Evolutionary conservation across 129 eudicot genomes (phyloP).

Genomic region (Apium graveolens): DNA sequence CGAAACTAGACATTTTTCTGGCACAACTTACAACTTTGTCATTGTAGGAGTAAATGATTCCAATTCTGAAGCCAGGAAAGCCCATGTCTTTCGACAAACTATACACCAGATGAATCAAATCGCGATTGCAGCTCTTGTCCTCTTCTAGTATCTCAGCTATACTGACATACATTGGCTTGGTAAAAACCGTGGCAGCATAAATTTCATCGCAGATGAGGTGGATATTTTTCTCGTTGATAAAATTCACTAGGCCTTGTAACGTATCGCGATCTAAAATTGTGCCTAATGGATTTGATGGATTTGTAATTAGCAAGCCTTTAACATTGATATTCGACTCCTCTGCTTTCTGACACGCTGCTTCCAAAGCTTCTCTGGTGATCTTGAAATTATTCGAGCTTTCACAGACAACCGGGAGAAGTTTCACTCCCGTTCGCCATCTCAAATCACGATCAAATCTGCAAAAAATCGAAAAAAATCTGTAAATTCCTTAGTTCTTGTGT

Average conservation of each 20-base stretch:
- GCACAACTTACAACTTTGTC: slow-evolving; percentile 41
- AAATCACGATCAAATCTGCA: slow-evolving; percentile 60
- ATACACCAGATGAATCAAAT: slow-evolving; percentile 49
- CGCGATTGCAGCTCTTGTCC: slow-evolving; percentile 25
- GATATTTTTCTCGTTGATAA: slow-evolving; percentile 32
- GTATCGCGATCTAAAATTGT: slow-evolving; percentile 34
- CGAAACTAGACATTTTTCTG: slow-evolving; percentile 58
- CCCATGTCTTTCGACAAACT: slow-evolving; percentile 60
- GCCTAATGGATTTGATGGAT: slow-evolving; percentile 61
- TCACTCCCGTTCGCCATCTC: slow-evolving; percentile 55
- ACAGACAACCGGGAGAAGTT: slow-evolving; percentile 42
- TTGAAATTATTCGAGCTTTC: slow-evolving; percentile 45
- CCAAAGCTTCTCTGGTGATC: slow-evolving; percentile 43
- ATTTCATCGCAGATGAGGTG: slow-evolving; percentile 59
- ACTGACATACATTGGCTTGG: slow-evolving; percentile 28
- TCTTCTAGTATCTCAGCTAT: slow-evolving; percentile 43
- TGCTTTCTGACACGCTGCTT: slow-evolving; percentile 40
- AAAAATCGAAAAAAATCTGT: neutral
- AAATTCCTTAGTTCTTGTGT: neutral
- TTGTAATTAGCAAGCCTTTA: slow-evolving; percentile 49
- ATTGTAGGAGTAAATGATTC: slow-evolving; percentile 57
- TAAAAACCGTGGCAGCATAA: slow-evolving; percentile 41
- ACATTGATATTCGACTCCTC: slow-evolving; percentile 30
- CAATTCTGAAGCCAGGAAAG: slow-evolving; percentile 62
- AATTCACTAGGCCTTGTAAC: slow-evolving; percentile 25